phyloP scores from a whole-genome alignment of 2,329 filamentous ascomycete species.

The Zopfia rhizophila region DNA sequence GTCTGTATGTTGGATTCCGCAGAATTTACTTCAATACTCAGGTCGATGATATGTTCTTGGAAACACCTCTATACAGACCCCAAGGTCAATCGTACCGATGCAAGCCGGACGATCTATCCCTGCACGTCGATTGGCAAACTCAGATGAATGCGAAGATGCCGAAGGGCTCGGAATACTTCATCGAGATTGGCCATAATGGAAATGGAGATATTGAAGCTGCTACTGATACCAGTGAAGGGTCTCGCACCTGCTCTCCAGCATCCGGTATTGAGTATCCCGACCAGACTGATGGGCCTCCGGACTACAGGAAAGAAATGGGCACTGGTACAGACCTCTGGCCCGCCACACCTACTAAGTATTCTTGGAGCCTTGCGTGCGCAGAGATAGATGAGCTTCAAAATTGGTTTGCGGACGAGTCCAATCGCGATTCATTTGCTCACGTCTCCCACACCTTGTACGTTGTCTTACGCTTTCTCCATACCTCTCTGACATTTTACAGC shows the following conservation, averaged over 20 bases:
- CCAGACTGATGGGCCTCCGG: constrained; percentile 54
- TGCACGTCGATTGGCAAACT: constrained; percentile 43
- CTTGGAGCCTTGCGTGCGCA: constrained; percentile 62
- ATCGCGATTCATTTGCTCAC: constrained; percentile 66
- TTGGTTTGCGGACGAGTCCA: constrained; percentile 64
- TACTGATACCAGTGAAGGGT: constrained; percentile 36
- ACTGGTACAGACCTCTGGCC: constrained; percentile 53
- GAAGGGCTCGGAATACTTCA: constrained; percentile 46
- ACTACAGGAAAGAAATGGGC: constrained; percentile 58
- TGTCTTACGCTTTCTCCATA: background rate
- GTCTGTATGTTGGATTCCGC: constrained; percentile 67
- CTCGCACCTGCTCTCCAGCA: constrained; percentile 39
- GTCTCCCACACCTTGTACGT: constrained; percentile 69
- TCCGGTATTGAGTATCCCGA: constrained; percentile 52
- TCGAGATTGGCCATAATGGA: constrained; percentile 52
- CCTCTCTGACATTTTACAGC: constrained; percentile 26
- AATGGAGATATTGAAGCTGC: constrained; percentile 50
- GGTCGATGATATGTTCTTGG: constrained; percentile 71
- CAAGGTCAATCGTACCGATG: constrained; percentile 62
- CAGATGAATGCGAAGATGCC: constrained; percentile 45
- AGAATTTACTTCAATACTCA: constrained; percentile 66
- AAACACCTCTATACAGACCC: constrained; percentile 56
- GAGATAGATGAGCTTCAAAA: constrained; percentile 61
- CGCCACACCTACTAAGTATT: constrained; percentile 55
- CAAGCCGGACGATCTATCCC: constrained; percentile 41